Conservation (phyloP, 192 early-diverging fungal species). For the Coemansia sp. region DNA sequence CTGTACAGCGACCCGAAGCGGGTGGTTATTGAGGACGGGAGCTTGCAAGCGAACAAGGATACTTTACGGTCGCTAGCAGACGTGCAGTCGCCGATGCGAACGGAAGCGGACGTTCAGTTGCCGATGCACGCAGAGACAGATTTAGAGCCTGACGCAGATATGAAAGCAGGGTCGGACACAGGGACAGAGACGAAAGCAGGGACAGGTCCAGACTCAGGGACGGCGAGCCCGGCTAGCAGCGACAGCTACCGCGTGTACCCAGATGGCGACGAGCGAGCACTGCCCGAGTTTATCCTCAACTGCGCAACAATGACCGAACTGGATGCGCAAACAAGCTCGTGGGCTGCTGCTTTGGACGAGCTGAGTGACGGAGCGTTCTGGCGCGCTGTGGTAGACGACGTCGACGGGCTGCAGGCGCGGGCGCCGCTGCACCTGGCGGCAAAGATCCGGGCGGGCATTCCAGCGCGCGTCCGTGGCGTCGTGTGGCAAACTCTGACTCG, state of each 20-base stretch:
- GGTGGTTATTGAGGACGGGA: constrained; percentile 39
- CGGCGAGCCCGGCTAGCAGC: background rate
- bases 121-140: constrained; percentile 6
- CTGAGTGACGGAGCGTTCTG: constrained; percentile 43
- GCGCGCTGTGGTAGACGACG: constrained; percentile 30
- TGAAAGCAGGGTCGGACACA: too few species aligned
- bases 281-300: constrained; percentile 38
- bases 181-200: background rate
- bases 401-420: constrained; percentile 18
- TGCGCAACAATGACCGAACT: constrained; percentile 38
- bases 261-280: constrained; percentile 46
- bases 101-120: constrained; percentile 12
- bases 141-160: too few species aligned
- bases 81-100: constrained; percentile 20
- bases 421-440: constrained; percentile 44
- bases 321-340: constrained; percentile 34
- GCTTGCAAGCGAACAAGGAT: constrained; percentile 22
- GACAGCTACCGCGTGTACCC: constrained; percentile 37
- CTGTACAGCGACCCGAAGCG: constrained; percentile 45
- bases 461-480: constrained; percentile 76
- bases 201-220: background rate
- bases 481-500: constrained; percentile 92
- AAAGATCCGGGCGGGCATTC: constrained; percentile 66
- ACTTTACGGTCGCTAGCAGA: constrained; percentile 37
- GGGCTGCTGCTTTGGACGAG: constrained; percentile 31